Evolutionary conservation across 2,329 filamentous ascomycete species (phyloP).

Genomic region (Fusarium armeniacum): DNA sequence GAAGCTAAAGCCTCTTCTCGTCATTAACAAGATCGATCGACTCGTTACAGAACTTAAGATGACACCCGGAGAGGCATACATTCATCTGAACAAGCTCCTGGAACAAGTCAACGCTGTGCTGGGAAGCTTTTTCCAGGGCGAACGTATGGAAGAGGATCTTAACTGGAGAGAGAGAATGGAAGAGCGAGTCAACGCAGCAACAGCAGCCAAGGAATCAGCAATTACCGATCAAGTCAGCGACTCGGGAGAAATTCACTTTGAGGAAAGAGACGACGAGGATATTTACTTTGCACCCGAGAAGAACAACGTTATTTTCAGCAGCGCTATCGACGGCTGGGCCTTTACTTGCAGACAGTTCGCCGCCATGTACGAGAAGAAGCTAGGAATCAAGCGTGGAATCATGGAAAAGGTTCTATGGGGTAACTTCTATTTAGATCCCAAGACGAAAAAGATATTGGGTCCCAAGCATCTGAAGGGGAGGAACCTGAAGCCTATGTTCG

Average conservation of each 20-base stretch:
- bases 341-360: conserved; percentile 97
- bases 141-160: conserved; percentile 98
- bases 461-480: conserved; percentile 94
- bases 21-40: conserved; percentile 99
- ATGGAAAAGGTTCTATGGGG: conserved; percentile 98
- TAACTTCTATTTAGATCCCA: conserved; percentile 95
- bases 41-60: conserved; percentile 95
- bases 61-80: conserved; percentile 89
- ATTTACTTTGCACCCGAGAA: conserved; percentile 98
- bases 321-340: conserved; percentile 98
- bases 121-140: conserved; percentile 96
- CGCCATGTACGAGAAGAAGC: conserved; percentile 92
- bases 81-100: conserved; percentile 87
- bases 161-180: conserved; percentile 96
- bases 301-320: conserved; percentile 99
- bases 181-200: conserved; percentile 80
- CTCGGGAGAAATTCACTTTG: conserved; percentile 76
- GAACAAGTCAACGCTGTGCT: conserved; percentile 98
- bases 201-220: conserved; percentile 70
- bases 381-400: conserved; percentile 89
- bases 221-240: conserved; percentile 65
- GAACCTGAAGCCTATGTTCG: conserved; percentile 94
- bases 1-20: conserved; percentile 91
- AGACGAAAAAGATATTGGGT: conserved; percentile 92
- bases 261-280: conserved; percentile 95